These are phyloP conservation scores for Botrytis porri DNA, from an alignment of 2,329 filamentous ascomycete species.

Conservation along the genomic window DNA sequence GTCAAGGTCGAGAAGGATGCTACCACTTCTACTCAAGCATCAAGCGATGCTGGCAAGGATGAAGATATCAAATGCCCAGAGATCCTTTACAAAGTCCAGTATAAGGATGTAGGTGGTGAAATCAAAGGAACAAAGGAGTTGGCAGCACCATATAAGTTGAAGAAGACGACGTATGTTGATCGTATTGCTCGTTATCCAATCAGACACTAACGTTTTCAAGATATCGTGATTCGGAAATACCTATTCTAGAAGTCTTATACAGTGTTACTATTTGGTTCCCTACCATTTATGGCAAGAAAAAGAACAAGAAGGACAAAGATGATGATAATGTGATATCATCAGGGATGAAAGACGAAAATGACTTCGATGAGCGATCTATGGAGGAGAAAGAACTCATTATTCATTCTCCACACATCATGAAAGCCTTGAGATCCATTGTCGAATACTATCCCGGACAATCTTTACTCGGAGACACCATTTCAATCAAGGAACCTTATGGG, in stretches of 20 bases:
- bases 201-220: conserved; percentile 15
- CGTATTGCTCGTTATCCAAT: no score
- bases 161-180: conserved; percentile 24
- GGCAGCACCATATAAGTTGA: conserved; percentile 28
- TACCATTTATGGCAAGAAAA: conserved; percentile 26
- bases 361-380: conserved; percentile 30
- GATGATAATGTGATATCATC: conserved; percentile 3
- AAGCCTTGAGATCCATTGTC: conserved; percentile 28
- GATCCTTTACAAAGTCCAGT: conserved; percentile 30
- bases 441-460: conserved; percentile 29
- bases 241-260: conserved; percentile 29
- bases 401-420: conserved; percentile 30
- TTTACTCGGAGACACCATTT: conserved; percentile 28
- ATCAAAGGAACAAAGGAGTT: conserved; percentile 29
- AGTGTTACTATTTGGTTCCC: conserved; percentile 31
- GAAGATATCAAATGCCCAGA: conserved; percentile 26
- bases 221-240: conserved; percentile 26
- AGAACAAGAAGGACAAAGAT: conserved; percentile 23
- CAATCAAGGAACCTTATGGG: conserved; percentile 40
- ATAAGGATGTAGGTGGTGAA: conserved; percentile 28
- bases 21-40: conserved; percentile 10
- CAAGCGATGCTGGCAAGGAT: conserved; percentile 22
- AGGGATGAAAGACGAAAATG: conserved; percentile 16
- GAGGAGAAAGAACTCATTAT: conserved; percentile 31
- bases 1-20: conserved; percentile 24